These are phyloP conservation scores for Globisporangium splendens DNA, from an alignment of 352 stramenopile species.

Conservation along the genomic window DNA sequence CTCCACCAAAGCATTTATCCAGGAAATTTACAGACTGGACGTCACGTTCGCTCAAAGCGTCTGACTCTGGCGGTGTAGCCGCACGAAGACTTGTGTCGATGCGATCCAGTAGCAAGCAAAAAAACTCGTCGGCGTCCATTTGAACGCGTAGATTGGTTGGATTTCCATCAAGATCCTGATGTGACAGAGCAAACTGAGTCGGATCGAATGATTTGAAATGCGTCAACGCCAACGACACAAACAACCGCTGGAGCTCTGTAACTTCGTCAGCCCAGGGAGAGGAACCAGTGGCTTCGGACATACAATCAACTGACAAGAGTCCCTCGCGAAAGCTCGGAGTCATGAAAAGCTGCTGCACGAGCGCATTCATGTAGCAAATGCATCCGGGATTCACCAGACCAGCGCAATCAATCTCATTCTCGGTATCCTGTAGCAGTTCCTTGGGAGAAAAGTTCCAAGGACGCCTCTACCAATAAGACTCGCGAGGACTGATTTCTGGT, in stretches of 20 bases:
- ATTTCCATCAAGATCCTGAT: slow-evolving; percentile 69
- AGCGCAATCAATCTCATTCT: slow-evolving; percentile 30
- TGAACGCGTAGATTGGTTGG: slow-evolving; percentile 69
- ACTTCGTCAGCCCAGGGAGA: slow-evolving; percentile 50
- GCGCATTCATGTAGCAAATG: slow-evolving; percentile 99
- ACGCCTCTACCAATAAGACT: slow-evolving; percentile 26
- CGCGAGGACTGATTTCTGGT: slow-evolving; percentile 24
- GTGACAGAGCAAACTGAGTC: slow-evolving; percentile 58
- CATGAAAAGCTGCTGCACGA: slow-evolving; percentile 96
- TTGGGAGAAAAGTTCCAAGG: slow-evolving; percentile 58
- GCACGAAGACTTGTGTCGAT: slow-evolving; percentile 39
- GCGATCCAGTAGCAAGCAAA: slow-evolving; percentile 72
- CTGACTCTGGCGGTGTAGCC: background rate
- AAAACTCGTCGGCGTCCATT: slow-evolving; percentile 86
- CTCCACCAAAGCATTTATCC: slow-evolving; percentile 62
- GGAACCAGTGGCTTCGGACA: background rate
- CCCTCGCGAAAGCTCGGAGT: slow-evolving; percentile 54
- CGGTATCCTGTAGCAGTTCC: slow-evolving; percentile 35
- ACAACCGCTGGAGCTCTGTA: slow-evolving; percentile 61
- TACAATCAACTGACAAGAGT: slow-evolving; percentile 37
- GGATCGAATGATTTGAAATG: slow-evolving; percentile 52
- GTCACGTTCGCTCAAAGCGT: background rate
- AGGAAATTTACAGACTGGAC: slow-evolving; percentile 13
- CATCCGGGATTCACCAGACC: slow-evolving; percentile 97
- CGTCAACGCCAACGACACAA: slow-evolving; percentile 50